phyloP scores from a whole-genome alignment of 2,329 filamentous ascomycete species.

The Sarocladiaceae sp. region DNA sequence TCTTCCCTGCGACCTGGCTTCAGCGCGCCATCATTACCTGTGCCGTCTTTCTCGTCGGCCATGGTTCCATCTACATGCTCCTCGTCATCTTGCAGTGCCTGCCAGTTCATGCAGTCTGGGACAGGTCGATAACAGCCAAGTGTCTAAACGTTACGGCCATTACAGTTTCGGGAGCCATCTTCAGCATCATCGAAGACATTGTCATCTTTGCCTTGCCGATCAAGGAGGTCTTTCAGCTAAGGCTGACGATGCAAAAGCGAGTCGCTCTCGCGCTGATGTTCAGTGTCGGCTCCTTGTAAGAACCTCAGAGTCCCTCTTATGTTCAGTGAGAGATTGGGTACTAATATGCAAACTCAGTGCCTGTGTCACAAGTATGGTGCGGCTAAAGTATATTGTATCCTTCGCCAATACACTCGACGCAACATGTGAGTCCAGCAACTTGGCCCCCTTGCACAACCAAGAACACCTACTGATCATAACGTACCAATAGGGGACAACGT shows the following conservation, averaged over 20 bases:
- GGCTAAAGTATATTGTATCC: conserved; percentile 14
- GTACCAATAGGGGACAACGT: conserved; percentile 20
- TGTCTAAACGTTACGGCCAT: conserved; percentile 12
- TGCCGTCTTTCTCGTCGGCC: conserved; percentile 14
- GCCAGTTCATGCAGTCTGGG: conserved; percentile 15
- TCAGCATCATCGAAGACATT: conserved; percentile 15
- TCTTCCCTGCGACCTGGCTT: conserved; percentile 16
- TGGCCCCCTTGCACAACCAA: not conserved
- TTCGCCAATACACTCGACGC: conserved; percentile 11
- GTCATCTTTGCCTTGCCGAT: conserved; percentile 14
- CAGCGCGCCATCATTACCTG: conserved; percentile 14
- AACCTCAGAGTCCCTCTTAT: no score
- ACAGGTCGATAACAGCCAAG: conserved; percentile 11
- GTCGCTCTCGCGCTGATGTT: conserved; percentile 14
- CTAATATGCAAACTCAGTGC: conserved; percentile 12
- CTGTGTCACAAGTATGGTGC: conserved; percentile 16
- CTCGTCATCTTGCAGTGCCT: conserved; percentile 17
- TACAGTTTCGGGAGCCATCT: conserved; percentile 11
- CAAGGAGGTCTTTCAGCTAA: conserved; percentile 13
- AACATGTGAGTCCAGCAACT: conserved; percentile 1
- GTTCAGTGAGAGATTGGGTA: not conserved
- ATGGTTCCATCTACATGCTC: conserved; percentile 17
- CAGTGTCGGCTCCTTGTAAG: conserved; percentile 15
- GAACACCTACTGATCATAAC: not conserved
- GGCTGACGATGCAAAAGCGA: conserved; percentile 11